These are phyloP conservation scores for Orbilia oligospora DNA, from an alignment of 2,329 filamentous ascomycete genomes.

Conservation along the genomic window DNA sequence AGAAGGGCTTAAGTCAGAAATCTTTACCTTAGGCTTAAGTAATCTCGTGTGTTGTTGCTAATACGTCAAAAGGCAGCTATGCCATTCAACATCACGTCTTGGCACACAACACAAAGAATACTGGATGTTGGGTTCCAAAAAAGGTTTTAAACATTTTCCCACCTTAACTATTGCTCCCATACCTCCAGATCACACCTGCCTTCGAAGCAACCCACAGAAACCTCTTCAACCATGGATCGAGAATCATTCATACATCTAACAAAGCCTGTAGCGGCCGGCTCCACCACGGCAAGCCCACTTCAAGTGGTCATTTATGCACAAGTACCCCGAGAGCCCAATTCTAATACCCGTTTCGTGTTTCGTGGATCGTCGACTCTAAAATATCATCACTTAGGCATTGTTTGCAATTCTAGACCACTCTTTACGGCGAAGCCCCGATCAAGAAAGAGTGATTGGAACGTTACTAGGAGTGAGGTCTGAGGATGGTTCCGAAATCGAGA, in stretches of 20 bases:
- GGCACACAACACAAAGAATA: constrained; percentile 10
- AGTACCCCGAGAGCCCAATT: constrained; percentile 72
- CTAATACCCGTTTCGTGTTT: neutral
- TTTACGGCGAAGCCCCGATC: constrained; percentile 89
- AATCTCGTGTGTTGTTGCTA: neutral
- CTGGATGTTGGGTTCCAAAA: neutral
- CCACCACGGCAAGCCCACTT: constrained; percentile 77
- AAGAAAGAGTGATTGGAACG: constrained; percentile 96
- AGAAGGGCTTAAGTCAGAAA: no score
- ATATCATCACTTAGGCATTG: constrained; percentile 71
- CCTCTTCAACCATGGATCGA: constrained; percentile 45
- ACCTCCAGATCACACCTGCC: neutral
- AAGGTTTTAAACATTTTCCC: constrained; percentile 26
- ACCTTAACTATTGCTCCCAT: constrained; percentile 15
- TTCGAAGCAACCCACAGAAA: neutral
- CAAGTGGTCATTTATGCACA: constrained; percentile 96
- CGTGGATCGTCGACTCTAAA: constrained; percentile 46
- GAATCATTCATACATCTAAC: constrained; percentile 59
- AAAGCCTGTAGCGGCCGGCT: constrained; percentile 39
- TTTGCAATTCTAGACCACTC: constrained; percentile 93
- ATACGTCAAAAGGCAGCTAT: neutral
- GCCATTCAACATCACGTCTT: neutral
- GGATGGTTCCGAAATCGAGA: constrained; percentile 96
- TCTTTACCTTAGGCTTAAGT: no score
- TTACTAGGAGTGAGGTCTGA: constrained; percentile 93